phyloP scores from a whole-genome alignment of 2,329 filamentous ascomycete species.

The Chaetomium globosum region DNA sequence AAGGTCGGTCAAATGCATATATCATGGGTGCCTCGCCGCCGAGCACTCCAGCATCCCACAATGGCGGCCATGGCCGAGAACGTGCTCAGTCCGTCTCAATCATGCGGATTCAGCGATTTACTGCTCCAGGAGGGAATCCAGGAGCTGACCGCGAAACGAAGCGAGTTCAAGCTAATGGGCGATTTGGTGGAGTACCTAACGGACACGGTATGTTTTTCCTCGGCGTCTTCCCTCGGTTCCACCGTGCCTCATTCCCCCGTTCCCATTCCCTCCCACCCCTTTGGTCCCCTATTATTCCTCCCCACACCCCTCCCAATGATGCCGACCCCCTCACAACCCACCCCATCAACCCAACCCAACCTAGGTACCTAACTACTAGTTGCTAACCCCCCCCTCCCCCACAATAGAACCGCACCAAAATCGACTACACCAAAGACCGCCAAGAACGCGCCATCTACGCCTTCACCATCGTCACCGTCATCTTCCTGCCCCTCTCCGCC shows the following conservation, averaged over 20 bases:
- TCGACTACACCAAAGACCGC: slow-evolving; percentile 48
- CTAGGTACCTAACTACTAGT: no score
- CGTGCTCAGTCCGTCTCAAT: not conserved
- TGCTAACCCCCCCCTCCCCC: not conserved
- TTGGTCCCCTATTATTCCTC: not conserved
- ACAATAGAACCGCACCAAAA: slow-evolving; percentile 42
- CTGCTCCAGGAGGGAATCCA: slow-evolving; percentile 1
- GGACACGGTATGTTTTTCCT: not conserved
- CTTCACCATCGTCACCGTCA: slow-evolving; percentile 54
- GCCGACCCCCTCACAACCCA: not conserved
- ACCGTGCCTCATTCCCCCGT: not conserved
- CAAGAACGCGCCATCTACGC: slow-evolving; percentile 54
- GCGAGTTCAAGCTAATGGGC: not conserved
- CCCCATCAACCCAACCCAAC: not conserved
- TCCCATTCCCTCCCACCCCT: not conserved
- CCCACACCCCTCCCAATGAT: not conserved
- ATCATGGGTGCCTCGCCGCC: not conserved
- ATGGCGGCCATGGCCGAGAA: slow-evolving; percentile 28
- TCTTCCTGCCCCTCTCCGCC: slow-evolving; percentile 52
- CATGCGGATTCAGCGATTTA: not conserved
- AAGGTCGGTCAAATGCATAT: not conserved
- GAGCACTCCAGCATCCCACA: slow-evolving; percentile 36
- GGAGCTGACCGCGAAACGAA: not conserved
- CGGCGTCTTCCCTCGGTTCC: no score
- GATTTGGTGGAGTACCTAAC: not conserved